A percentile compares a stretch with the other conserved stretches of the same genome.
Conservation (phyloP, 139 green algal genomes). For the Ostreobium quekettii region DNA sequence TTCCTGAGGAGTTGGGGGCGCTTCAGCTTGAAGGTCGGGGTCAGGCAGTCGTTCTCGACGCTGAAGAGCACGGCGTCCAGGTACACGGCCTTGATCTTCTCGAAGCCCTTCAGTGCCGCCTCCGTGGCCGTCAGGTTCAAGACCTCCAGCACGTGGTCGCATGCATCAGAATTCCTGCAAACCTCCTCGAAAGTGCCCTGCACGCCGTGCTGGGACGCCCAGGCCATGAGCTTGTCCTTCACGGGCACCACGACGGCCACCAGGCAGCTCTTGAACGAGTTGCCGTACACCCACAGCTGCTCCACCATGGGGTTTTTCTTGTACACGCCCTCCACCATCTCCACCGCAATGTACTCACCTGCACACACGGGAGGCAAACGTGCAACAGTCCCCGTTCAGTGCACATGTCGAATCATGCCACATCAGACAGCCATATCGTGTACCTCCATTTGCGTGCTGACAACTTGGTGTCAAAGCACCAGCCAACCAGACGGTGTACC, state of each 20-base stretch:
- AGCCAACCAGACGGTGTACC: no score
- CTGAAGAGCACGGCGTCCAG: constrained; percentile 33
- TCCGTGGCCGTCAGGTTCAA: constrained; percentile 39
- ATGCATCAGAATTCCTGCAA: constrained; percentile 24
- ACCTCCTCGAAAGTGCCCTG: constrained; percentile 24
- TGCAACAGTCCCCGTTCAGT: background rate
- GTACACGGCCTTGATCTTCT: constrained; percentile 51
- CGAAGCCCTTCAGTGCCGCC: constrained; percentile 39
- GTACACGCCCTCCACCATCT: constrained; percentile 83
- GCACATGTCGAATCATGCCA: background rate
- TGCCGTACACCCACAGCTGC: constrained; percentile 84
- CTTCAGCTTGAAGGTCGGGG: constrained; percentile 92
- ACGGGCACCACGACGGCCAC: constrained; percentile 83
- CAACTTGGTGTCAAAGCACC: no score
- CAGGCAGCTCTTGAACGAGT: constrained; percentile 51
- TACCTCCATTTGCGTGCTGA: no score
- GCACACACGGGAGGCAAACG: background rate
- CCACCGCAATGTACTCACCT: constrained; percentile 67
- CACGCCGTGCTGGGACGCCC: constrained; percentile 41
- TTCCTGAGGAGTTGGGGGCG: constrained; percentile 59
- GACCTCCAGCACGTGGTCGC: constrained; percentile 33
- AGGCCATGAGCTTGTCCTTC: constrained; percentile 38
- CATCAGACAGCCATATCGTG: no score
- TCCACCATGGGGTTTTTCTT: constrained; percentile 61
- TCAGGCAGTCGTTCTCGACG: constrained; percentile 79